Conservation (phyloP, 768 basidiomycete species). For the Filobasidium floriforme region DNA sequence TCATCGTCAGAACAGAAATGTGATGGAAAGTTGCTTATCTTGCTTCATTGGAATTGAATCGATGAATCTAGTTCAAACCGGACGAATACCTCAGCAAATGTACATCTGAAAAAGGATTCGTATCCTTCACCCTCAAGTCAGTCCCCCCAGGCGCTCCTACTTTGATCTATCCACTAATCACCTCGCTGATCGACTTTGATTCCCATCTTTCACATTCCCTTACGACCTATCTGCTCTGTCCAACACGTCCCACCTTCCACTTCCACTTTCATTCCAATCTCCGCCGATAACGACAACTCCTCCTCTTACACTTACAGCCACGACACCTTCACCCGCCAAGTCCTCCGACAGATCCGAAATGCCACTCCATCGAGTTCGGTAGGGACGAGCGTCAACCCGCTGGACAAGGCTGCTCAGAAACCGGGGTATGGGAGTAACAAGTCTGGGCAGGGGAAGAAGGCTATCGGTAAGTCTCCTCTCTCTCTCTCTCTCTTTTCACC, state of each 20-base stretch:
- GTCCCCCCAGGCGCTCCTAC: too few relatives aligned
- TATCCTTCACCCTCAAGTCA: slow-evolving; percentile 60
- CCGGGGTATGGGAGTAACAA: slow-evolving; percentile 72
- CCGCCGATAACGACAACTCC: too few relatives aligned
- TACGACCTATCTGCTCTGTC: too few relatives aligned
- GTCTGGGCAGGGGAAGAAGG: slow-evolving; percentile 68
- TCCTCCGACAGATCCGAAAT: slow-evolving; percentile 42
- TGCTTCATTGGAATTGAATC: too few relatives aligned
- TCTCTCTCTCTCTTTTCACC: not conserved
- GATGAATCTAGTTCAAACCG: slow-evolving; percentile 63
- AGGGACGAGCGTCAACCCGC: slow-evolving; percentile 47
- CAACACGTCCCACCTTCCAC: too few relatives aligned
- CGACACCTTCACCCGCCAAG: slow-evolving; percentile 50
- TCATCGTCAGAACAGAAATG: too few relatives aligned
- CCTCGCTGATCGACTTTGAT: not conserved
- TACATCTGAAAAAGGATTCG: slow-evolving; percentile 51
- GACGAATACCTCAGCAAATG: slow-evolving; percentile 60
- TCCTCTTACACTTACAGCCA: slow-evolving; percentile 65
- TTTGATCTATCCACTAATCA: not conserved
- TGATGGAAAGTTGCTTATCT: too few relatives aligned
- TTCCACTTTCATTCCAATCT: too few relatives aligned
- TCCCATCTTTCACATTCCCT: slow-evolving; percentile 45
- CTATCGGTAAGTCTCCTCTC: slow-evolving; percentile 52
- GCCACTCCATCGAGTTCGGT: slow-evolving; percentile 25
- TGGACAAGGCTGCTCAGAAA: slow-evolving; percentile 26